Percentiles rank a stretch among this genome's conserved stretches.
These are phyloP conservation scores for Russula olivacea DNA, from an alignment of 768 basidiomycete genomes.

Conservation along the genomic window DNA sequence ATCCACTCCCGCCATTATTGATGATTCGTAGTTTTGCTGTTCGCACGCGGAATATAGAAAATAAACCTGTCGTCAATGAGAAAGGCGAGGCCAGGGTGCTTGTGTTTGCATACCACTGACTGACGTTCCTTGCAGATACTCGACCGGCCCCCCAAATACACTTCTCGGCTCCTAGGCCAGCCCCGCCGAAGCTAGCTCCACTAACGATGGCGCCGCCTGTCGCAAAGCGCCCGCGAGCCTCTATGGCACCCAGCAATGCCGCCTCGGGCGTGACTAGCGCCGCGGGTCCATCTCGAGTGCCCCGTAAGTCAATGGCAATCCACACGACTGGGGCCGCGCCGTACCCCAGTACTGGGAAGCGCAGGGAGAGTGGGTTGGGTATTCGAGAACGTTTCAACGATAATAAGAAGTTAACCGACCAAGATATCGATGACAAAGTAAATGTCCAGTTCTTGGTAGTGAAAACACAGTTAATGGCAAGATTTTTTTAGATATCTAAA, in stretches of 20 bases:
- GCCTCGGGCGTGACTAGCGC: conserved; percentile 1
- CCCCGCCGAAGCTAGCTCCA: conserved; percentile 42
- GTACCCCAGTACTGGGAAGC: conserved; percentile 17
- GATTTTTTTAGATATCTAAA: conserved; percentile 50
- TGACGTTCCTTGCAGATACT: conserved; percentile 41
- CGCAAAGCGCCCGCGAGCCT: conserved; percentile 25
- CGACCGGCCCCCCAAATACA: conserved; percentile 53
- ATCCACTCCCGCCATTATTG: background rate
- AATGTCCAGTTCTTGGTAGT: conserved; percentile 22
- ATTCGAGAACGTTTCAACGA: conserved; percentile 15
- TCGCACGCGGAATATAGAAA: conserved; percentile 82
- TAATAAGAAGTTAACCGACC: conserved; percentile 44
- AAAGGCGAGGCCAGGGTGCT: conserved; percentile 40
- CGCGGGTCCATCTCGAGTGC: conserved; percentile 23
- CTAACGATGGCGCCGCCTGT: conserved; percentile 4
- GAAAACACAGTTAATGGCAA: background rate
- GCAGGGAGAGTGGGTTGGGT: conserved; percentile 23
- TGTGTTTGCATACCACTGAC: conserved; percentile 1
- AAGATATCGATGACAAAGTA: conserved; percentile 71
- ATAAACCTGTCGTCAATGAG: conserved; percentile 72
- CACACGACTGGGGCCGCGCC: conserved; percentile 16
- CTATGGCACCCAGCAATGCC: conserved; percentile 22
- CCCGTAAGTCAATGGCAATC: conserved; percentile 18
- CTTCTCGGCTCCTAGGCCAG: conserved; percentile 54
- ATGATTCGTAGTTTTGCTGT: conserved; percentile 56